These are phyloP conservation scores for Pseudoturritis turrita DNA, from an alignment of 345 rosid genomes.

Conservation along the genomic window DNA sequence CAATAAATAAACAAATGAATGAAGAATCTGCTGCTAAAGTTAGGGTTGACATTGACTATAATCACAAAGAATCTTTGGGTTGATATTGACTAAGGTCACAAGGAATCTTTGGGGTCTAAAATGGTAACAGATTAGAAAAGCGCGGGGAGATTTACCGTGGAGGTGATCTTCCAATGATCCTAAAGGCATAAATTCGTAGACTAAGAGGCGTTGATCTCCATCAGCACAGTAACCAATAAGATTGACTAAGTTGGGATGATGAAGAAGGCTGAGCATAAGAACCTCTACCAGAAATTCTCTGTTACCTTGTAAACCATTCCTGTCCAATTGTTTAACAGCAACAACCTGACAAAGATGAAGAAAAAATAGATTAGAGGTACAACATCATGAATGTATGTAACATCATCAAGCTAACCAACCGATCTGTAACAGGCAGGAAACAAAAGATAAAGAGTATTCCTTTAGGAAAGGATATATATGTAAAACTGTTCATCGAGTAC, in stretches of 20 bases:
- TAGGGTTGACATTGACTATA: conserved; percentile 28
- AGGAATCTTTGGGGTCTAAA: neutral
- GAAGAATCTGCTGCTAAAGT: conserved; percentile 17
- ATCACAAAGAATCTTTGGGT: conserved; percentile 4
- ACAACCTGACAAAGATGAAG: conserved; percentile 51
- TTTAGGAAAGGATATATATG: neutral
- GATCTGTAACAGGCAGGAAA: neutral
- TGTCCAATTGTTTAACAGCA: conserved; percentile 94
- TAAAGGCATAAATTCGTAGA: conserved; percentile 93
- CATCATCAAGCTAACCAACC: neutral
- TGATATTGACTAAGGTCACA: conserved; percentile 9
- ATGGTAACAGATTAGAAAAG: neutral
- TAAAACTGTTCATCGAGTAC: neutral
- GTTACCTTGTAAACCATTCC: conserved; percentile 98
- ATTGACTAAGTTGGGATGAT: conserved; percentile 92
- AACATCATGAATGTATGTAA: neutral
- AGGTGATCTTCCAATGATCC: conserved; percentile 99
- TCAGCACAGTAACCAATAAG: conserved; percentile 99
- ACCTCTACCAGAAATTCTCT: conserved; percentile 98
- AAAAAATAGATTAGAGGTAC: neutral
- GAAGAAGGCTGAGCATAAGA: conserved; percentile 98
- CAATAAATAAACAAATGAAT: conserved; percentile 3
- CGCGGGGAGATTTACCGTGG: conserved; percentile 54
- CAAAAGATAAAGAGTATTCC: neutral
- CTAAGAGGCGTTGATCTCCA: conserved; percentile 98